phyloP scores from a whole-genome alignment of 345 rosid species.

The Camelina neglecta region DNA sequence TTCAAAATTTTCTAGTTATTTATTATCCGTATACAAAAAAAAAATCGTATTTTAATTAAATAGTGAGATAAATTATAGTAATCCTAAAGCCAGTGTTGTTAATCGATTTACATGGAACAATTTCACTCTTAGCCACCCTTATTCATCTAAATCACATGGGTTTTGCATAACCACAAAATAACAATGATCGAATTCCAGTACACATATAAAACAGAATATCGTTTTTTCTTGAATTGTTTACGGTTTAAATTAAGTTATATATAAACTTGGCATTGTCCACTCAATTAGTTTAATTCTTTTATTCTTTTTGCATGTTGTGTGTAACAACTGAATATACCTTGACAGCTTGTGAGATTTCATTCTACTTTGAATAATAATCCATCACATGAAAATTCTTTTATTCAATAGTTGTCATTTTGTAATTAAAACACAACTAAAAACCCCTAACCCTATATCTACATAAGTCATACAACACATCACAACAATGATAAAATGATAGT shows the following conservation, averaged over 20 bases:
- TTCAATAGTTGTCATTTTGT: not conserved
- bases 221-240: not conserved
- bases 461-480: not conserved
- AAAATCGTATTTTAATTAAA: no score
- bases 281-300: not conserved
- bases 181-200: no score
- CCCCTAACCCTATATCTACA: not conserved
- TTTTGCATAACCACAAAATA: no score
- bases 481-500: no score
- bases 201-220: no score
- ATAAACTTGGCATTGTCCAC: not conserved
- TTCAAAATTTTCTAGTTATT: no score
- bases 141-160: not conserved
- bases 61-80: no score
- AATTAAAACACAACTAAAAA: not conserved
- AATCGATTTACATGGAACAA: no score
- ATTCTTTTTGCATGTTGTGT: not conserved
- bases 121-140: no score
- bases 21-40: no score
- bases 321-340: not conserved
- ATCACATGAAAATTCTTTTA: slow-evolving; percentile 1
- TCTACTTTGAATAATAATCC: not conserved
- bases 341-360: slow-evolving; percentile 14
- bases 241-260: not conserved
- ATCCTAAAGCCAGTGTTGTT: no score